Evolutionary conservation across 2,329 filamentous ascomycete species (phyloP).

Genomic region (Trichoderma sp.): DNA sequence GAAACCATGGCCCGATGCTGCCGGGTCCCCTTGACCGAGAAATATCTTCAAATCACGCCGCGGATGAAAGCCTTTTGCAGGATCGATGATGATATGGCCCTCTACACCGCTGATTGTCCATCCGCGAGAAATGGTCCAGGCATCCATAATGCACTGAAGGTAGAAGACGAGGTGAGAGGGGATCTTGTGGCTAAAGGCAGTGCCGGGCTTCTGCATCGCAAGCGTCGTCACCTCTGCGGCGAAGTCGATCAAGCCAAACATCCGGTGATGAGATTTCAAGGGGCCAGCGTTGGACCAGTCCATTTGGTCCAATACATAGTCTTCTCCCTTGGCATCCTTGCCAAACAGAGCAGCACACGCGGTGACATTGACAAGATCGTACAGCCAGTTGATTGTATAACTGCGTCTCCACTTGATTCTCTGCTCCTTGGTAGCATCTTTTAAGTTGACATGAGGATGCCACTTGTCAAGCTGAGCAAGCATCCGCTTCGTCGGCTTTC

Average conservation of each 20-base stretch:
- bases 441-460: slow-evolving; percentile 42
- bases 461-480: slow-evolving; percentile 38
- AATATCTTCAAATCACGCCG: slow-evolving; percentile 44
- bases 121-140: slow-evolving; percentile 43
- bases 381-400: slow-evolving; percentile 53
- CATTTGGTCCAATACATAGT: slow-evolving; percentile 34
- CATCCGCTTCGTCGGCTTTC: slow-evolving; percentile 48
- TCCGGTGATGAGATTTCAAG: slow-evolving; percentile 28
- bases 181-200: slow-evolving; percentile 40
- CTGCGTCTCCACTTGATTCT: slow-evolving; percentile 45
- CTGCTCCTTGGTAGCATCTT: slow-evolving; percentile 37
- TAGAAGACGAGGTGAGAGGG: slow-evolving; percentile 49
- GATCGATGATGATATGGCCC: slow-evolving; percentile 37
- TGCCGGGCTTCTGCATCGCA: slow-evolving; percentile 44
- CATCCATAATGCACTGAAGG: slow-evolving; percentile 50
- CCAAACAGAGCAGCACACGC: slow-evolving; percentile 40
- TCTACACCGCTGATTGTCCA: slow-evolving; percentile 37
- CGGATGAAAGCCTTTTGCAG: slow-evolving; percentile 37
- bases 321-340: slow-evolving; percentile 36
- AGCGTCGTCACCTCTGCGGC: slow-evolving; percentile 43
- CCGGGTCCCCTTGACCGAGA: slow-evolving; percentile 37
- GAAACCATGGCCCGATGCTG: slow-evolving; percentile 19
- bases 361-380: slow-evolving; percentile 49
- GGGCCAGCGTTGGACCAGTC: slow-evolving; percentile 44
- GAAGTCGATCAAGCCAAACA: slow-evolving; percentile 48